These are phyloP conservation scores for Senna tora DNA, from an alignment of 306 rosid species.

Conservation along the genomic window DNA sequence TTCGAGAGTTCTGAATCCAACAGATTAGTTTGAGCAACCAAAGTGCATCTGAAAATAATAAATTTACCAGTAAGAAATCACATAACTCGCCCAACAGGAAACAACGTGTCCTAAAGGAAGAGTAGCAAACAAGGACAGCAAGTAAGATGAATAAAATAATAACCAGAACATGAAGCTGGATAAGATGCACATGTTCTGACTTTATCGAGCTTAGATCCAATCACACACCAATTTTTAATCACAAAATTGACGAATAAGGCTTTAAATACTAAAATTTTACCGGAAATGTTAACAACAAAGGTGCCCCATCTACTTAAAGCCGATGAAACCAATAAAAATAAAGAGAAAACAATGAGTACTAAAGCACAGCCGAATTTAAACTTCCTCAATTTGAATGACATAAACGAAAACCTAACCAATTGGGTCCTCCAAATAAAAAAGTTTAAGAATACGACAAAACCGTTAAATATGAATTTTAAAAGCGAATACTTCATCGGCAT, in stretches of 20 bases:
- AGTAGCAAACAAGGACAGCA: slow-evolving; percentile 53
- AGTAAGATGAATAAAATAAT: slow-evolving; percentile 47
- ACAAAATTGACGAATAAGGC: background rate
- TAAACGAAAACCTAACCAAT: background rate
- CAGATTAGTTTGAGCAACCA: slow-evolving; percentile 46
- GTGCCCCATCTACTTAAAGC: slow-evolving; percentile 8
- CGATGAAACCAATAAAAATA: slow-evolving; percentile 23
- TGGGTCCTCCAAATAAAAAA: background rate
- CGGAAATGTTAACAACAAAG: slow-evolving; percentile 1
- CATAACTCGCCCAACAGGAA: slow-evolving; percentile 33
- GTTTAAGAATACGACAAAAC: background rate
- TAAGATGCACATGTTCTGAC: slow-evolving; percentile 59
- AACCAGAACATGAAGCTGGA: slow-evolving; percentile 44
- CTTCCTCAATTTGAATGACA: background rate
- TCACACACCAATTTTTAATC: slow-evolving; percentile 33
- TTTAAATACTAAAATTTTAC: background rate
- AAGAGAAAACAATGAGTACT: background rate
- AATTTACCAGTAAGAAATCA: slow-evolving; percentile 23
- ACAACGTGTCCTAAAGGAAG: slow-evolving; percentile 47
- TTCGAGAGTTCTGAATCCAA: slow-evolving; percentile 49
- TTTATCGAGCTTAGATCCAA: slow-evolving; percentile 50
- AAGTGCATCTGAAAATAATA: slow-evolving; percentile 56
- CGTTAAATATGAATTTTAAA: background rate
- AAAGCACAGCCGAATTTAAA: background rate
- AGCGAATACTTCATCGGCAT: background rate